Base-by-base conservation (phyloP, 768 basidiomycete genomes). In the Glaciozyma martinii region DNA sequence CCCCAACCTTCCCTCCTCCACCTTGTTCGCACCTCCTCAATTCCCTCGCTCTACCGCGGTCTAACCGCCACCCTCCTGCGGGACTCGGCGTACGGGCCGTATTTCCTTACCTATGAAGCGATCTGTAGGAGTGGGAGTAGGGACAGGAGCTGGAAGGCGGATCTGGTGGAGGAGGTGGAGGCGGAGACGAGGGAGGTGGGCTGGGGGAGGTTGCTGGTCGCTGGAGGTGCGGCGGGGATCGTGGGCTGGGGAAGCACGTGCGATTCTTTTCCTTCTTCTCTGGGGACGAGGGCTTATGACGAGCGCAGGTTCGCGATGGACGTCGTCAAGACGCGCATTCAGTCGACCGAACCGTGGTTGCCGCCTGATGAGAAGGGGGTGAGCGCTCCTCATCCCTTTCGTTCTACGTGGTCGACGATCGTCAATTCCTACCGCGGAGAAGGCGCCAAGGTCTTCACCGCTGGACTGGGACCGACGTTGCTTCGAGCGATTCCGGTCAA, bases 311-410 rank as follows among this genome's bases (percentile, higher is more conserved):
- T 94, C 75, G 89, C 90, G 3, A 79, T 91, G 61, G 91, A 95
- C 73, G 87, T 91, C 5, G 81, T 93, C 66, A 94, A 95, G 78
- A 93, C 92, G 19, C 83, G 90, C 8, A 83, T 92, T 71, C 91
- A 95, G 75, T 83, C 83, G 56, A 74, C 69, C 30, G 61, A 68
- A 18, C 57, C 68, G 5, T 57, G 58, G 30, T 18, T 52, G 16
- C 32, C 49, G 9, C 56, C 61, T 7, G 19, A 61, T 23, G 9
- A 10, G 5, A 13, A 57, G 18, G 3, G 44, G 6, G 5, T 37
- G n/a, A 1, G 23, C 74, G 2, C 60, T 54, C 37, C 37, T 27
- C 53, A 16, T 49, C 61, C 27, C 16, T 54, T 66, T 58, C 57
- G 58, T 5, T 43, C 64, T 15, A 15, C 67, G 30, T 46, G 50